Evolutionary conservation across 176 grass and related monocot genomes (phyloP), one percentile per base, ranked within the genome.

Genomic region (Microstegium vimineum): DNA sequence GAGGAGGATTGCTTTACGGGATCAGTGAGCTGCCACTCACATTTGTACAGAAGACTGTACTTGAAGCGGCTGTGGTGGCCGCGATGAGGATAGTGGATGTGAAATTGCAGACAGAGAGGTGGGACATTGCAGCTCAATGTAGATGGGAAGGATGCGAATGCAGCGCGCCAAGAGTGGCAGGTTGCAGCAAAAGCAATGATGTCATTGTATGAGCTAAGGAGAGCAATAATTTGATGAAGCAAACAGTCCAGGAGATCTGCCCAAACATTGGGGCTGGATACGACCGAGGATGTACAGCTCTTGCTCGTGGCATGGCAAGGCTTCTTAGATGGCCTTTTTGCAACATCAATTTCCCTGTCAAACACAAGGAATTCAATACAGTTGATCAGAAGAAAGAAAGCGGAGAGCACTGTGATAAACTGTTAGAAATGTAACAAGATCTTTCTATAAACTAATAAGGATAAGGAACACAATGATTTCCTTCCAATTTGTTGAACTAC

Each of bases 81-180:
- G 1, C 10, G 15, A 23, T 20, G 31, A 30, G 14, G 2, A 56
- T 49, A 4, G 52, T 20, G 16, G 16, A 22, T 20, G 17, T 56
- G 23, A 22, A 82, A 78, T 36, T 43, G 80, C 10, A 88, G 56
- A 65, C 83, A 80, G 36, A 88, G 85, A 37, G 85, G 88, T 52
- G 49, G 49, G 49, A 52, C 18, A 0, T 8, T 52, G 49, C 0
- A 52, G 49, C 18, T 52, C 49, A 52, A 52, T 52, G 49, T 52
- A 52, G 49, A 52, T 49, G 85, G 88, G 30, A 61, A 65, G 36
- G 88, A 62, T 15, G 32, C 56, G 38, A 63, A 11, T 18, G 77
- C 45, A 35, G 62, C 23, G 1, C 70, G 82, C 91, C 88, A 94
- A 76, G 88, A 80, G 46, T 46, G 79, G 71, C 88, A 94, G 45